Evolutionary conservation across 768 basidiomycete species (phyloP).

Genomic region (Calvatia gigantea): DNA sequence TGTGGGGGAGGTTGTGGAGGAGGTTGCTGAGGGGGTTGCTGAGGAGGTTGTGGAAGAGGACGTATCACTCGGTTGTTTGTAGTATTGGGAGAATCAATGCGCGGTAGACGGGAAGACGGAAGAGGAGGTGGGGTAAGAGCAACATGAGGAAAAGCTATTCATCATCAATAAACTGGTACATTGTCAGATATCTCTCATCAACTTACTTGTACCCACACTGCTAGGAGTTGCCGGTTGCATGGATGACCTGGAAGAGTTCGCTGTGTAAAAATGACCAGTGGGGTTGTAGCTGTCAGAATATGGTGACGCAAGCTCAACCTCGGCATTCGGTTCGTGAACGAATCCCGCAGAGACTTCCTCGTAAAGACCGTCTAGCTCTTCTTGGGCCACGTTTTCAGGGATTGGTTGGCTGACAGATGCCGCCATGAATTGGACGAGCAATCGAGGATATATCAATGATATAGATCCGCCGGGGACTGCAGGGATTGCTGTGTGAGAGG

Average conservation of each 20-base stretch:
- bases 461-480: background rate
- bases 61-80: background rate
- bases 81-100: background rate
- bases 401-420: background rate
- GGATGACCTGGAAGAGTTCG: background rate
- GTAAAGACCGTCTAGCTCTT: conserved; percentile 57
- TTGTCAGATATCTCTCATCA: background rate
- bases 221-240: conserved; percentile 7
- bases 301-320: conserved; percentile 18
- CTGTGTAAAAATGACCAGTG: background rate
- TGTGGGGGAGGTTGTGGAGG: too few relatives aligned
- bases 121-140: background rate
- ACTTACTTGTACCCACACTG: conserved; percentile 4
- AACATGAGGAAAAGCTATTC: background rate
- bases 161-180: conserved; percentile 1
- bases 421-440: background rate
- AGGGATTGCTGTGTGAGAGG: background rate
- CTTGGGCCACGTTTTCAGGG: conserved; percentile 35
- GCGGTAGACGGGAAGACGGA: background rate
- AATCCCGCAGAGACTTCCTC: conserved; percentile 55
- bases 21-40: too few relatives aligned
- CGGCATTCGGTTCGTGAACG: conserved; percentile 14
- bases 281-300: background rate
- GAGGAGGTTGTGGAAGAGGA: conserved; percentile 7
- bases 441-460: background rate